Evolutionary conservation across 768 basidiomycete species (phyloP).

Genomic region (Hygrophoropsis aurantiaca): DNA sequence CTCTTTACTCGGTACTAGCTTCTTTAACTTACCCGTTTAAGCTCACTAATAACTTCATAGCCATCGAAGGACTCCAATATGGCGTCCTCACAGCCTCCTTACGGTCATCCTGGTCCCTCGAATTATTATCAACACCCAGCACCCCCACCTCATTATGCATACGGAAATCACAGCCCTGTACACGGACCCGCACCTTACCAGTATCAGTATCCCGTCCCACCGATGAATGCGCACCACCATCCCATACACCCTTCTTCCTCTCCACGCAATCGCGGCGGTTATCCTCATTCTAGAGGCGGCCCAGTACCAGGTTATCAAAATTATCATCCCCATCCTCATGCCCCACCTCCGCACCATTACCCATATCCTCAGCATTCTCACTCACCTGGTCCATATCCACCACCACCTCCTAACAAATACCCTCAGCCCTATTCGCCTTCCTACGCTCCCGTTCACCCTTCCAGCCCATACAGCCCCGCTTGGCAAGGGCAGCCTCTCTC

Average conservation of each 20-base stretch:
- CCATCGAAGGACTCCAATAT: no score
- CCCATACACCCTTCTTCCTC: conserved; percentile 35
- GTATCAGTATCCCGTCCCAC: conserved; percentile 41
- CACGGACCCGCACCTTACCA: conserved; percentile 35
- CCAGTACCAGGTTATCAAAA: conserved; percentile 39
- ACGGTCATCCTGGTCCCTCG: conserved; percentile 26
- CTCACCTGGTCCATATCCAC: conserved; percentile 23
- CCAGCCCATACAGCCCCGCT: conserved; percentile 36
- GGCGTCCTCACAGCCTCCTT: conserved; percentile 23
- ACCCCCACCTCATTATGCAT: conserved; percentile 33
- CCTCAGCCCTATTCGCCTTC: conserved; percentile 33
- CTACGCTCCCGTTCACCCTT: conserved; percentile 33
- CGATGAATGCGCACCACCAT: conserved; percentile 39
- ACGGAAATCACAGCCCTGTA: conserved; percentile 15
- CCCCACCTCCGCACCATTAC: conserved; percentile 30
- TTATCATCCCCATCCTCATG: conserved; percentile 33
- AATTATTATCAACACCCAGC: conserved; percentile 21
- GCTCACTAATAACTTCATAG: no score
- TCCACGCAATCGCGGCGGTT: conserved; percentile 36
- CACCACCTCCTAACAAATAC: conserved; percentile 11
- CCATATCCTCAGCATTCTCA: conserved; percentile 28
- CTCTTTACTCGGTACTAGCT: no score
- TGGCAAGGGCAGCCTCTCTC: conserved; percentile 50
- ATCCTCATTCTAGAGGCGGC: conserved; percentile 36
- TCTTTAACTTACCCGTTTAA: no score